Base-by-base conservation (phyloP, 139 green algal species). In the Trebouxia sp. region DNA sequence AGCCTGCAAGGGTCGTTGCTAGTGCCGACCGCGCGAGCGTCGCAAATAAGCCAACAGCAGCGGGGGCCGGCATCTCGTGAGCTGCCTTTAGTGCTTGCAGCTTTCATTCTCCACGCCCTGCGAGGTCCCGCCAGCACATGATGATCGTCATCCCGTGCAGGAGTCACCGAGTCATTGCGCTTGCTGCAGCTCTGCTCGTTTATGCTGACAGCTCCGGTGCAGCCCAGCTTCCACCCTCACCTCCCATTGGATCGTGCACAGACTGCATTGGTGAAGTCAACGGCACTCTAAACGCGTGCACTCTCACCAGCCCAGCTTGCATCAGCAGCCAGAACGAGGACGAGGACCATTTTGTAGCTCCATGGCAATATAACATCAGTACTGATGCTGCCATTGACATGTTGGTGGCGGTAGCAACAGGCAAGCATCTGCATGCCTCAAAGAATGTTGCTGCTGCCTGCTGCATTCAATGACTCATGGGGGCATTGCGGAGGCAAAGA, bases 241-340 rank as follows among this genome's bases (percentile, higher is more conserved):
- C 86, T 6, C 3, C 26, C 0, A 45, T 79, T 5, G 88, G 88
- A 22, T 66, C 86, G 65, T 91, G 88, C 75, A 28, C 81, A 11
- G 87, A 92, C 12, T 92, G 88, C 83, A 85, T 93, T 9, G 89
- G 88, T 14, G 81, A 89, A 45, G 38, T 93, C 24, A 89, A 92
- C n/a, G 83, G 87, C 10, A 83, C 82, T 7, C 84, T 93, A 0
- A 93, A 93, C 48, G 75, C 83, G 7, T 93, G 89, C 75, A 42
- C 65, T 1, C 70, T 88, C 17, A 74, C 87, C 35, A 78, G 65
- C 26, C 26, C 70, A 22, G 87, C 80, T 20, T 93, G 89, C 82
- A 62, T 89, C 7, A 83, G 45, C 51, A 87, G 83, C 9, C 77
- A 90, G 32, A 91, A 90, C 39, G 89, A 93, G 45, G 89, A 93